phyloP scores from a whole-genome alignment of 208 protist species.

The Leishmania guyanensis region DNA sequence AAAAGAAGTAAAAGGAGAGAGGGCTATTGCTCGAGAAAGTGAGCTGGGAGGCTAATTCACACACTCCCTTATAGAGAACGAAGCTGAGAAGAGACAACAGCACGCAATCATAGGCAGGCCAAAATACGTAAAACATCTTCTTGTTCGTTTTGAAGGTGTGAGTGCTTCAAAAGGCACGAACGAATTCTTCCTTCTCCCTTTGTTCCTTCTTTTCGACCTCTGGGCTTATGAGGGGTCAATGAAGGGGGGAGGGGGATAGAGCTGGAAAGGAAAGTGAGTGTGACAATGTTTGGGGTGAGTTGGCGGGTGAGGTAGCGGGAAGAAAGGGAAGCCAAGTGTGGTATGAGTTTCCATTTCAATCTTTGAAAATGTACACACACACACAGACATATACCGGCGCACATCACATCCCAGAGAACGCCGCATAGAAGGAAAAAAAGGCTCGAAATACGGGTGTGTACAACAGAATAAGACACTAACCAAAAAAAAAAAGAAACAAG shows the following conservation, averaged over 20 bases:
- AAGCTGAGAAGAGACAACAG: background rate
- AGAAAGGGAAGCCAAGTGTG: background rate
- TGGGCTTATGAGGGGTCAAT: background rate
- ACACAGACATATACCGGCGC: background rate
- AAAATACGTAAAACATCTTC: background rate
- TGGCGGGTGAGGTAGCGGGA: background rate
- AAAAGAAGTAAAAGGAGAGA: background rate
- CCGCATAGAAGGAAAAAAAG: conserved; percentile 10
- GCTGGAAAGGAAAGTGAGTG: background rate
- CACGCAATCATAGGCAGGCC: background rate
- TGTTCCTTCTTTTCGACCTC: background rate
- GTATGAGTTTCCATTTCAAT: background rate
- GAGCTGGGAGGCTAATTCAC: background rate
- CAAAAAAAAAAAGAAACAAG: conserved; percentile 16
- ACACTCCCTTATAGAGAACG: background rate
- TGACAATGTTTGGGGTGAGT: background rate
- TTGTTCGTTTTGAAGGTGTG: background rate
- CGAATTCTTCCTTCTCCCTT: background rate
- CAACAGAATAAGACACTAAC: conserved; percentile 2
- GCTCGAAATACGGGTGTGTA: background rate
- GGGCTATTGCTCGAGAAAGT: background rate
- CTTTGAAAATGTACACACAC: background rate
- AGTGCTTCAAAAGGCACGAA: conserved; percentile 8
- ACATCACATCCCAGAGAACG: conserved; percentile 8
- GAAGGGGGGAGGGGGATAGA: background rate